Evolutionary conservation across 2,329 filamentous ascomycete species (phyloP), one percentile per base, ranked within the genome.

Genomic region (Fusarium tupiense): DNA sequence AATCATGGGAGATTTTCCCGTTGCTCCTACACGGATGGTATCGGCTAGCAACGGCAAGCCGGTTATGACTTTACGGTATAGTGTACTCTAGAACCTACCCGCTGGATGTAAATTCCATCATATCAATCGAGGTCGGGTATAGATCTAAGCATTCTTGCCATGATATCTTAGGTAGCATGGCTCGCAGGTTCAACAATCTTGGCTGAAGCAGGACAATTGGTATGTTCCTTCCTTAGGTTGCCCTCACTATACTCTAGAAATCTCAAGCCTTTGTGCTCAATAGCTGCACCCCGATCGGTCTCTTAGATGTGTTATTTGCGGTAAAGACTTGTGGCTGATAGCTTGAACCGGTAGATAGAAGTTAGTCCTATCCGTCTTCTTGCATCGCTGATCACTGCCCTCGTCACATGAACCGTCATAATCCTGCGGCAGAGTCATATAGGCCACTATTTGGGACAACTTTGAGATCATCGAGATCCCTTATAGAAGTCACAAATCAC

Each of bases 301-400:
- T 16, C 33, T 35, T 35, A 35, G 33, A 35, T 35, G 33, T 35
- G 33, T 14, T 1, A 1, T 35, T 33, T 35, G 33, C 33, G 0
- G 33, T 35, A 0, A 0, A 35, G 33, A 35, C 1, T 35, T 16
- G 33, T 35, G 33, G 33, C 33, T 35, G 14, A 0, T 0, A 35
- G 33, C 33, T 35, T 0, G 1, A 35, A 8, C 33, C 14, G 6
- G 33, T 6, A 35, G 33, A 35, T 0, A 35, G 33, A 35, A 35
- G 0, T 35, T 1, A 8, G 33, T 1, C 4, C 17, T 16, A 8
- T 35, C 31, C 11, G 6, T 1, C 17, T 11, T 12, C 16, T 20
- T 52, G 31, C 12, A 20, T 35, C 8, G 0, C 0, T 33, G 1
- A 0, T 8, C 1, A 14, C 16, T 11, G 4, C 6, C 8, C 4